Evolutionary conservation across 2,329 filamentous ascomycete species (phyloP).

Genomic region (Metarhizium album): DNA sequence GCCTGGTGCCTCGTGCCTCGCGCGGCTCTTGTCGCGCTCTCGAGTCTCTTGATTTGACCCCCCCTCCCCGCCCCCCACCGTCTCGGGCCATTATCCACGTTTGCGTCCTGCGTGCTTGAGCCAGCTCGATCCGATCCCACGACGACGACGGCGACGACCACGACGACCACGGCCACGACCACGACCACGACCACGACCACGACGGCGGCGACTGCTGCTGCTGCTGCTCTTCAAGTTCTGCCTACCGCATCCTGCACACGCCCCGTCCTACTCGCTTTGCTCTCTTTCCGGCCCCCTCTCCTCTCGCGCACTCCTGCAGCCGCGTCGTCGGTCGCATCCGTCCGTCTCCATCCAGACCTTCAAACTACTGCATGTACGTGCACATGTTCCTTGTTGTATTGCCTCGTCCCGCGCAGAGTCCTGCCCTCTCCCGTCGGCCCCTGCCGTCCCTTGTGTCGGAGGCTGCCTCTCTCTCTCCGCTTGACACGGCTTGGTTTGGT

Average conservation of each 20-base stretch:
- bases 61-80: not conserved
- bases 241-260: too few species aligned
- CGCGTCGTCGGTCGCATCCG: not conserved
- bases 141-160: not conserved
- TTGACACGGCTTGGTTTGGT: not conserved
- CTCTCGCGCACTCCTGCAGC: not conserved
- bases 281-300: not conserved
- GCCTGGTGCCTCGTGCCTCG: too few species aligned
- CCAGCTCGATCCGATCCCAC: not conserved
- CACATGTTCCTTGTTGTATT: constrained; percentile 4
- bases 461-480: not conserved
- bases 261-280: too few species aligned
- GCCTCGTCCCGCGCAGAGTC: not conserved
- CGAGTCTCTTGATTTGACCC: constrained; percentile 1
- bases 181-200: too few species aligned
- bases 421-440: not conserved
- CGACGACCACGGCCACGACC: too few species aligned
- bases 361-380: constrained; percentile 2
- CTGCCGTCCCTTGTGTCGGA: not conserved
- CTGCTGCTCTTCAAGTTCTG: too few species aligned
- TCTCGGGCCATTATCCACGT: constrained; percentile 3
- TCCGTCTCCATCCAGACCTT: not conserved
- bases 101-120: not conserved
- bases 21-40: too few species aligned
- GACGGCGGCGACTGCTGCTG: too few species aligned